Evolutionary conservation across 2,329 filamentous ascomycete genomes (phyloP), one percentile per base, ranked within the genome.

Genomic region (Penicillium olsonii): DNA sequence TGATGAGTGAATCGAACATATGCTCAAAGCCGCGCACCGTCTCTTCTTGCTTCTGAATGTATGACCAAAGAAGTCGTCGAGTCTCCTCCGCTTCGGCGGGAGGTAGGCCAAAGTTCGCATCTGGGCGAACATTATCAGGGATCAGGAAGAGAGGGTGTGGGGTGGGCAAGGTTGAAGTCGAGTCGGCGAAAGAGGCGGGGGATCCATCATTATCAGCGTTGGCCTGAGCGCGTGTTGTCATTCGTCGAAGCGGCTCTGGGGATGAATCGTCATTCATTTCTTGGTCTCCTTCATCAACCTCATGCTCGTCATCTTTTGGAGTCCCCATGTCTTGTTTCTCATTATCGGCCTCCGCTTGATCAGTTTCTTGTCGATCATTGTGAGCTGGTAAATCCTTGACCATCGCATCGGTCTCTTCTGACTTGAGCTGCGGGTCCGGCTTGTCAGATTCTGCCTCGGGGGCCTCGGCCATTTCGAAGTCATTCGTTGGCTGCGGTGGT

Each of bases 1-100:
- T 75, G 47, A 82, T 70, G 41, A 87, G 66, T n/a, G 78, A 80
- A 5, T 76, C 71, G 38, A 82, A 75, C 55, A 86, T 75, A 31
- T 77, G 74, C 35, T 79, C 74, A 9, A 81, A 78, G 5, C 79
- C 76, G 1, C 83, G 76, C 3, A 84, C 78, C 3, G 83, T 79
- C 61, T 86, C 83, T 59, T 85, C 83, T 62, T 85, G 83, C 60
- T 86, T 86, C 59, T 85, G 83, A 5, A 85, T 79, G 59, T 84
- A 86, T 3, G 81, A 76, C 67, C 81, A 77, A 5, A 87, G 72
- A 17, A 84, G 67, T 42, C 80, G 78, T 29, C 83, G 79, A 1
- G 82, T 84, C 22, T 86, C 83, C 59, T 85, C 81, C 3, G 84
- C 82, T 70, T 86, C 83, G 37, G 72, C 66, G 2, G 76, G 66